Percentiles rank a stretch among this genome's conserved stretches.
These are phyloP conservation scores for Apiotrichum laibachii DNA, from an alignment of 1,284 basidiomycete species.

Conservation along the genomic window DNA sequence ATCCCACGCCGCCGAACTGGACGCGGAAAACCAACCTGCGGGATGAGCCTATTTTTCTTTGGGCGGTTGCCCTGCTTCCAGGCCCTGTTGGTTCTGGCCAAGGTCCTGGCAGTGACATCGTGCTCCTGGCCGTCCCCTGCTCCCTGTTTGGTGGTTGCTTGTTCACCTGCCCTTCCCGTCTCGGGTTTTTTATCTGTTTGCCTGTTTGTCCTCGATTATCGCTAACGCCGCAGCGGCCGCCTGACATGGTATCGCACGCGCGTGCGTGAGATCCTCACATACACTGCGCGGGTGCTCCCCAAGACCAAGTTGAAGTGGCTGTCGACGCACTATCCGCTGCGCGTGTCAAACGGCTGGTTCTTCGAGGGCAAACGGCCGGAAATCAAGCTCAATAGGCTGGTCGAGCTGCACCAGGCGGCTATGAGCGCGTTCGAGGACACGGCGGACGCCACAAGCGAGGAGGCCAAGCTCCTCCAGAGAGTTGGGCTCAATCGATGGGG, in stretches of 20 bases:
- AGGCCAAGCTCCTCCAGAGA: neutral
- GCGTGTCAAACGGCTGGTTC: conserved; percentile 19
- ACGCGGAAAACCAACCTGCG: too few relatives aligned
- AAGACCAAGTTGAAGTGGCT: conserved; percentile 17
- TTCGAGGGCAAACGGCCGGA: conserved; percentile 7
- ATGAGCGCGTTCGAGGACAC: conserved; percentile 11
- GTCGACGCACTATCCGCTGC: conserved; percentile 19
- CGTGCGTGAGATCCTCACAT: conserved; percentile 12
- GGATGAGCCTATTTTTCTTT: too few relatives aligned
- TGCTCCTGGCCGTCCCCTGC: too few relatives aligned
- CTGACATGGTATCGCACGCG: conserved; percentile 18
- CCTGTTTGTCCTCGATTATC: neutral
- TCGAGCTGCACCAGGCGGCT: conserved; percentile 16
- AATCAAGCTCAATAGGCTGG: conserved; percentile 15
- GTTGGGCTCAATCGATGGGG: conserved; percentile 19
- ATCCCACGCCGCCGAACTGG: too few relatives aligned
- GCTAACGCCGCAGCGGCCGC: conserved; percentile 9
- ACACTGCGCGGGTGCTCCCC: conserved; percentile 13
- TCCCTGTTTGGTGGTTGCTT: too few relatives aligned
- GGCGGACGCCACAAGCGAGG: neutral
- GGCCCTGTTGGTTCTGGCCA: too few relatives aligned
- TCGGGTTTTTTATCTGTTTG: too few relatives aligned
- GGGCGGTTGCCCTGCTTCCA: too few relatives aligned
- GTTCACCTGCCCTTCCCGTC: too few relatives aligned
- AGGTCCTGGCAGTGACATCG: too few relatives aligned